phyloP scores from a whole-genome alignment of 1,284 basidiomycete species.

The Leccinum solheimii region DNA sequence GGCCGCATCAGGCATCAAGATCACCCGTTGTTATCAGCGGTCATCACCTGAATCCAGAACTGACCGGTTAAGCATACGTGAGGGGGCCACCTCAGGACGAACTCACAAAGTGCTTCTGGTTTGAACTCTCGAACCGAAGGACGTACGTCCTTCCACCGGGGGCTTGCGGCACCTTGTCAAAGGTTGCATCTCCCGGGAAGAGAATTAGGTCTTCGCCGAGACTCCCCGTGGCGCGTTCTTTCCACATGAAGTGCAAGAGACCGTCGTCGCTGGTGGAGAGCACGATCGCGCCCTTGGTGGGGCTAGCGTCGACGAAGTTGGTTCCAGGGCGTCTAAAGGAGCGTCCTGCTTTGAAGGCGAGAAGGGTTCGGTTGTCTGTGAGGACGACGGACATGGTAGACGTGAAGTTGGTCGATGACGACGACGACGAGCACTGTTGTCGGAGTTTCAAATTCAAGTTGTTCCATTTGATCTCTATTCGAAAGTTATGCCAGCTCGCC shows the following conservation, averaged over 20 bases:
- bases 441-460: neutral
- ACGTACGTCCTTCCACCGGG: conserved; percentile 68
- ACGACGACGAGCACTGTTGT: neutral
- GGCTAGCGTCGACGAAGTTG: conserved; percentile 64
- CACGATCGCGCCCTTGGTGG: conserved; percentile 70
- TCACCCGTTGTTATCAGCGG: neutral
- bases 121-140: conserved; percentile 78
- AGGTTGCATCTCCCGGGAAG: conserved; percentile 77
- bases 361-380: conserved; percentile 41
- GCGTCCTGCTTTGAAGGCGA: conserved; percentile 82
- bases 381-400: conserved; percentile 30
- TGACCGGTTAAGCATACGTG: conserved; percentile 29
- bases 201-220: conserved; percentile 77
- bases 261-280: conserved; percentile 71
- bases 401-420: neutral
- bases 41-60: conserved; percentile 81
- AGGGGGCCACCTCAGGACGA: neutral
- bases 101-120: conserved; percentile 79
- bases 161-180: conserved; percentile 64
- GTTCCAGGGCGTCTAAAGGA: conserved; percentile 63
- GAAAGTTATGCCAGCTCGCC: no score
- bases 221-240: conserved; percentile 59
- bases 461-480: no score
- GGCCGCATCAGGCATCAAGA: conserved; percentile 7
- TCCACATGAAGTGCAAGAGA: conserved; percentile 76